phyloP scores from a whole-genome alignment of 495 filamentous ascomycete species.

The Penicillium simplicissimum region DNA sequence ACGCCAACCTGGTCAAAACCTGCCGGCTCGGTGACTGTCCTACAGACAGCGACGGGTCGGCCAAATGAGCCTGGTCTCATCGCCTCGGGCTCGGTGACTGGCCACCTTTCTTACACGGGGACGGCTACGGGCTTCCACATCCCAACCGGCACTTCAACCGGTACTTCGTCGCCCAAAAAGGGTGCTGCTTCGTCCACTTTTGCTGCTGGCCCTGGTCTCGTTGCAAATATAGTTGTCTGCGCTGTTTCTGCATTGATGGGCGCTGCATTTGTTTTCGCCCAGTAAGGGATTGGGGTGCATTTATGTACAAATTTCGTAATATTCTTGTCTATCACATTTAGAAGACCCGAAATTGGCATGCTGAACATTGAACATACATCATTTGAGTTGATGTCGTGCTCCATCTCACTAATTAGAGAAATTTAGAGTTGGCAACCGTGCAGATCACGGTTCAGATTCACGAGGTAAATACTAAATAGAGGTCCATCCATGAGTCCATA shows the following conservation, averaged over 20 bases:
- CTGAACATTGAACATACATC: not conserved
- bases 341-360: not conserved
- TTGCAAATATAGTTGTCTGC: not conserved
- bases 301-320: not conserved
- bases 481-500: no score
- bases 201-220: not conserved
- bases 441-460: not conserved
- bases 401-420: not conserved
- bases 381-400: no score
- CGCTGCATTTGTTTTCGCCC: not conserved
- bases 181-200: not conserved
- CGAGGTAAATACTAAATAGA: not conserved
- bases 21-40: not conserved
- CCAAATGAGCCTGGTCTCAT: not conserved
- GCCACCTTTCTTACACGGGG: not conserved
- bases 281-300: not conserved
- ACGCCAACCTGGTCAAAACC: not conserved
- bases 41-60: not conserved
- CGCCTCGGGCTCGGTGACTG: not conserved
- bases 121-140: slow-evolving; percentile 1
- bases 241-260: not conserved
- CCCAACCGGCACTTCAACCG: not conserved
- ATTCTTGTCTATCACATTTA: not conserved
- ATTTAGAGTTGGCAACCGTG: not conserved
- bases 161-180: not conserved